Percentiles rank a stretch among this genome's conserved stretches.
These are phyloP conservation scores for Lumnitzera racemosa DNA, from an alignment of 345 rosid genomes.

Conservation along the genomic window DNA sequence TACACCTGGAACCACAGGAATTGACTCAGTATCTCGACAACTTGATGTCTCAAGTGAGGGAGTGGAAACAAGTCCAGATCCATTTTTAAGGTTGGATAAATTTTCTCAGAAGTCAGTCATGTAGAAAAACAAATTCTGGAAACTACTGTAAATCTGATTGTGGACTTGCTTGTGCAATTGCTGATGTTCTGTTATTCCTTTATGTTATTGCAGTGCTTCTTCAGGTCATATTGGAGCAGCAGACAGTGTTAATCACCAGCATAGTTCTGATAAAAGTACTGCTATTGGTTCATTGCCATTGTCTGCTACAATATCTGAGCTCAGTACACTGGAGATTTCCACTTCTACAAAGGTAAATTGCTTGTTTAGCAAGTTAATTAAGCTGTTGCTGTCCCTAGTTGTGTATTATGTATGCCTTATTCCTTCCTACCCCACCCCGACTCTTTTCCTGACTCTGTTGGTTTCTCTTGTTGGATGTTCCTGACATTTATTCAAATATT, in stretches of 20 bases:
- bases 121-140: background rate
- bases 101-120: slow-evolving; percentile 2
- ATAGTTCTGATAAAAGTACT: slow-evolving; percentile 41
- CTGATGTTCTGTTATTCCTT: slow-evolving; percentile 7
- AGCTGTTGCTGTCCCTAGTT: slow-evolving; percentile 5
- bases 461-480: slow-evolving; percentile 4
- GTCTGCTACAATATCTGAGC: slow-evolving; percentile 39
- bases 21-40: slow-evolving; percentile 48
- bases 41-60: slow-evolving; percentile 56
- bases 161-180: background rate
- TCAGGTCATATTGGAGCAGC: slow-evolving; percentile 42
- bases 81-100: slow-evolving; percentile 43
- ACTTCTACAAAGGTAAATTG: slow-evolving; percentile 43
- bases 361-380: slow-evolving; percentile 1
- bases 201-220: slow-evolving; percentile 34
- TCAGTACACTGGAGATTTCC: slow-evolving; percentile 36
- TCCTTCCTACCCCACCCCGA: too few species aligned
- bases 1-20: slow-evolving; percentile 34
- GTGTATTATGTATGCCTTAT: background rate
- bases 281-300: slow-evolving; percentile 35
- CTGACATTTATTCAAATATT: slow-evolving; percentile 34
- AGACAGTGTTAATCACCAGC: slow-evolving; percentile 41
- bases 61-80: slow-evolving; percentile 44
- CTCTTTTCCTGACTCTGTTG: too few species aligned
- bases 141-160: too few species aligned